These are phyloP conservation scores for Monosporascus sp. DNA, from an alignment of 2,329 filamentous ascomycete genomes.

Conservation along the genomic window DNA sequence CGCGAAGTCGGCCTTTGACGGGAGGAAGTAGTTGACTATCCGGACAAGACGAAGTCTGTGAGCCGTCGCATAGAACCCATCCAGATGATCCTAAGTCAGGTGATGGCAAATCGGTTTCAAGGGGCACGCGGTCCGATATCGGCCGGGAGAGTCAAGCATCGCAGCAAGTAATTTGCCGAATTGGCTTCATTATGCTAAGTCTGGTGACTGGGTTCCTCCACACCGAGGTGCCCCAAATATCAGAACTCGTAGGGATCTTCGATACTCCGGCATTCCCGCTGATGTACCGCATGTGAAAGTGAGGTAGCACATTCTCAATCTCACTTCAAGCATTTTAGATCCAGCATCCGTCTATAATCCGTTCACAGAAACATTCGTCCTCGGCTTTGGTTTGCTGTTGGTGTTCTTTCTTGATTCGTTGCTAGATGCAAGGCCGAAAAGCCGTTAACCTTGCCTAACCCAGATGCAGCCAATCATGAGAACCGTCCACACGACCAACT, in stretches of 20 bases:
- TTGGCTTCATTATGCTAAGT: neutral
- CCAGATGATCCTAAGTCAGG: too few species aligned
- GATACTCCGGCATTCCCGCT: neutral
- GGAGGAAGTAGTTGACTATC: too few species aligned
- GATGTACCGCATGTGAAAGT: neutral
- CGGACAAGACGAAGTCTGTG: too few species aligned
- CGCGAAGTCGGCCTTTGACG: too few species aligned
- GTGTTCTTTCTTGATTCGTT: conserved; percentile 31
- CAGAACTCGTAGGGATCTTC: neutral
- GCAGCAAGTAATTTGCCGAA: neutral
- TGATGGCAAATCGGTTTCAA: too few species aligned
- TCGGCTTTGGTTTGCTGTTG: conserved; percentile 18
- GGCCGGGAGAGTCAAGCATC: neutral
- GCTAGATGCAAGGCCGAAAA: conserved; percentile 30
- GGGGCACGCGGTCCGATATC: too few species aligned
- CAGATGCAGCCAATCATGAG: conserved; percentile 40
- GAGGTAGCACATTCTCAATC: conserved; percentile 2
- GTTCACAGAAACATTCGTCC: conserved; percentile 16
- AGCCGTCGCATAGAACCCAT: too few species aligned
- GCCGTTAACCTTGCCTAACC: conserved; percentile 49
- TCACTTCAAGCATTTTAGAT: conserved; percentile 3
- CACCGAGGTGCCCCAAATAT: neutral
- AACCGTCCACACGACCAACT: conserved; percentile 61
- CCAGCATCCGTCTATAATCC: conserved; percentile 7
- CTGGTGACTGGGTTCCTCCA: neutral